Evolutionary conservation across 2,329 filamentous ascomycete genomes (phyloP).

Genomic region (Incumbomyces delicatus): DNA sequence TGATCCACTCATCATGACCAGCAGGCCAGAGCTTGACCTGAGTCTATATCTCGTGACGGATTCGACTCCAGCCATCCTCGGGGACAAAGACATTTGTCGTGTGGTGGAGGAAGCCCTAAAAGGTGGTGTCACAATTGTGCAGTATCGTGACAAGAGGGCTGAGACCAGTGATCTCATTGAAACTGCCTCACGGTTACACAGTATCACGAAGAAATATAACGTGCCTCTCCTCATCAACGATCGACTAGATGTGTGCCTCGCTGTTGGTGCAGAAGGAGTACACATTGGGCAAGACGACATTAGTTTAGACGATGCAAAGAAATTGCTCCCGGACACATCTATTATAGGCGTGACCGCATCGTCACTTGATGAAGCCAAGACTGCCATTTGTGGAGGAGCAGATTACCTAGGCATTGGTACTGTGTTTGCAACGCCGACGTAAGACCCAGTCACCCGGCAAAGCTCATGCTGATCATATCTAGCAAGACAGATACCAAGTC

Average conservation of each 20-base stretch:
- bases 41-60: conserved; percentile 87
- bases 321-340: conserved; percentile 61
- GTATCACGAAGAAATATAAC: conserved; percentile 54
- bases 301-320: conserved; percentile 59
- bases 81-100: conserved; percentile 55
- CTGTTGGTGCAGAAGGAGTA: conserved; percentile 79
- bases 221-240: conserved; percentile 90
- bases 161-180: conserved; percentile 62
- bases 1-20: background rate
- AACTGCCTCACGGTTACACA: conserved; percentile 62
- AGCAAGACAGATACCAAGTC: conserved; percentile 73
- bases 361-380: conserved; percentile 59
- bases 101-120: conserved; percentile 67
- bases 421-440: conserved; percentile 72
- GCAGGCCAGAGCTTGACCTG: conserved; percentile 52
- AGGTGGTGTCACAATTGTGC: conserved; percentile 76
- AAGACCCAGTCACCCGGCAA: background rate
- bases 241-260: conserved; percentile 77
- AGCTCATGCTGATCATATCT: conserved; percentile 22
- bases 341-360: conserved; percentile 88
- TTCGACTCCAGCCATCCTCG: conserved; percentile 76
- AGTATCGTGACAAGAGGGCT: conserved; percentile 80
- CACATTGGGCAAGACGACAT: conserved; percentile 95
- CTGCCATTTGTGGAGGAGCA: conserved; percentile 65
- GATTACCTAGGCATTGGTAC: conserved; percentile 89